phyloP scores from a whole-genome alignment of 2,329 filamentous ascomycete species.

The Fusarium illudens region DNA sequence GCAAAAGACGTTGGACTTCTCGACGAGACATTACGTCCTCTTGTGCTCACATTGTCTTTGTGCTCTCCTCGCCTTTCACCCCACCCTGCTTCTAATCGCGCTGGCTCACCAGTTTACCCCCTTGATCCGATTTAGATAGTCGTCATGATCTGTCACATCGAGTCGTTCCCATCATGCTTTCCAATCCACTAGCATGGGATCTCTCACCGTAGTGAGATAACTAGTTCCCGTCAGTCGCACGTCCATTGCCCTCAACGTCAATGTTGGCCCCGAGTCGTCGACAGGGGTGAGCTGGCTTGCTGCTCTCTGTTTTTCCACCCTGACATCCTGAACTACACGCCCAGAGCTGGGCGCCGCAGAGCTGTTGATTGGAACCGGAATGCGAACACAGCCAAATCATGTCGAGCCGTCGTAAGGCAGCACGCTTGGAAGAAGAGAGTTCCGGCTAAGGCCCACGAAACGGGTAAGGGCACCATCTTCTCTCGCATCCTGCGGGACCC shows the following conservation, averaged over 20 bases:
- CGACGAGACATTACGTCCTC: neutral
- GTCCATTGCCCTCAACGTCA: neutral
- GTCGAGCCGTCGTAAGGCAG: neutral
- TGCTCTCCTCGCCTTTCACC: neutral
- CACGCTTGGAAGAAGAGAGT: conserved; percentile 1
- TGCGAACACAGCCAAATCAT: conserved; percentile 9
- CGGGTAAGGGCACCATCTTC: neutral
- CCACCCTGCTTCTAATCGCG: neutral
- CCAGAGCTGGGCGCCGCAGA: neutral
- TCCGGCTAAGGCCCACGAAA: neutral
- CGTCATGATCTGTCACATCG: conserved; percentile 22
- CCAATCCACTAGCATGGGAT: neutral
- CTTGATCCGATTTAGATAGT: neutral
- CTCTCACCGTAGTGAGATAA: neutral
- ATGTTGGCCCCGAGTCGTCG: neutral
- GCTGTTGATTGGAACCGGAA: conserved; percentile 3
- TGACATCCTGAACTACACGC: neutral
- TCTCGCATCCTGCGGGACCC: neutral
- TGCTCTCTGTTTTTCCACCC: neutral
- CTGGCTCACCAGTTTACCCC: neutral
- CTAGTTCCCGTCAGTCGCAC: neutral
- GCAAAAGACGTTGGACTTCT: conserved; percentile 5
- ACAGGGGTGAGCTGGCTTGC: neutral
- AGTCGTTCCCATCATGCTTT: neutral
- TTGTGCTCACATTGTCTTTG: neutral